Percentiles rank a stretch among this genome's conserved stretches.
phyloP scores from a whole-genome alignment of 495 filamentous ascomycete species.

The Aspergillus affinis region DNA sequence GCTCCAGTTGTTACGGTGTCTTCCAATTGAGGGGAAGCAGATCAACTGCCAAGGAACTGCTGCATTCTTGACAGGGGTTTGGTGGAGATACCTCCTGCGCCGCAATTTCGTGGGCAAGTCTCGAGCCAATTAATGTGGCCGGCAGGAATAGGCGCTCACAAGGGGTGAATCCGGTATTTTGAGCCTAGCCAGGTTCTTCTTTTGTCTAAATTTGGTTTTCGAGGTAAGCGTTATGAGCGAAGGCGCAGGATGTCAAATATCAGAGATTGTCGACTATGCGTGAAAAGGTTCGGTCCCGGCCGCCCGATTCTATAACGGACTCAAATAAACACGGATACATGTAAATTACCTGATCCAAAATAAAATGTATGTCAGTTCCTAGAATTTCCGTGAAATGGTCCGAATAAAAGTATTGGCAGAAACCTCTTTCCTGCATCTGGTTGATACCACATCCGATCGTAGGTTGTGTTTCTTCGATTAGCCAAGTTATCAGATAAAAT shows the following conservation, averaged over 20 bases:
- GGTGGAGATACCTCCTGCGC: not conserved
- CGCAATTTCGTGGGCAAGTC: not conserved
- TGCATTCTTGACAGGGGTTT: not conserved
- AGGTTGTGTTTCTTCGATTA: no score
- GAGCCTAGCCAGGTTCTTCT: not conserved
- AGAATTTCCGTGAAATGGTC: no score
- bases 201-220: not conserved
- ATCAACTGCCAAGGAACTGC: not conserved
- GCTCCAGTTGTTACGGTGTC: not conserved
- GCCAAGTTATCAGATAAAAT: no score
- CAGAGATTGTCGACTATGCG: not conserved
- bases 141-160: not conserved
- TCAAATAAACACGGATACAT: no score
- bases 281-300: not conserved
- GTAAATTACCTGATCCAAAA: no score
- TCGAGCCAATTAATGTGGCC: not conserved
- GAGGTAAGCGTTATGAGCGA: not conserved
- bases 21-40: not conserved
- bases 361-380: no score
- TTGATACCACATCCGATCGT: no score
- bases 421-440: no score
- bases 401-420: no score
- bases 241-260: not conserved
- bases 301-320: not conserved
- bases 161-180: not conserved